Conservation (phyloP, 331 rosid species). For the Phaseolus coccineus region DNA sequence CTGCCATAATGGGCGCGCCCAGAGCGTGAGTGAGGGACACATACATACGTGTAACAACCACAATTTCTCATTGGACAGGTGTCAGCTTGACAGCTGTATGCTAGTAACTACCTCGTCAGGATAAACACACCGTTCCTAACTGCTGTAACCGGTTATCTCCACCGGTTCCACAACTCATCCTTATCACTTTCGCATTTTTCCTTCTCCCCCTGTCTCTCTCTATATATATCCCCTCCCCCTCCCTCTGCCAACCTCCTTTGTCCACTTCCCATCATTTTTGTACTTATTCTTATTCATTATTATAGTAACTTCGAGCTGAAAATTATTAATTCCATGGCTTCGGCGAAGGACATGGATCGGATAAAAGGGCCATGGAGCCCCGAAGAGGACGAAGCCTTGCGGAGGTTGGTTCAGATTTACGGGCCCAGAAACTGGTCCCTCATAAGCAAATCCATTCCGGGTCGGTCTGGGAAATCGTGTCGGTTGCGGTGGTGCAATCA, state of each 20-base stretch:
- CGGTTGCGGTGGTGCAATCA: constrained; percentile 94
- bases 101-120: constrained; percentile 67
- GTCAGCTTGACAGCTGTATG: constrained; percentile 73
- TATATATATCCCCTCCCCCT: constrained; percentile 31
- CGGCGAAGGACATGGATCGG: constrained; percentile 63
- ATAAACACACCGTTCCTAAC: constrained; percentile 57
- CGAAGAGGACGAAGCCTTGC: constrained; percentile 75
- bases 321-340: constrained; percentile 46
- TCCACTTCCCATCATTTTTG: background rate
- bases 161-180: constrained; percentile 65
- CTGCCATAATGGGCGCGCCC: constrained; percentile 23
- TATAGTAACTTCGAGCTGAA: too few species aligned
- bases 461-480: constrained; percentile 89
- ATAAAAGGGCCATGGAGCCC: constrained; percentile 95
- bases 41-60: constrained; percentile 59
- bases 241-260: background rate
- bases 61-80: constrained; percentile 56
- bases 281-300: background rate
- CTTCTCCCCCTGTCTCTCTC: background rate
- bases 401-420: constrained; percentile 62
- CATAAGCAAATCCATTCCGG: constrained; percentile 83
- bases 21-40: constrained; percentile 30
- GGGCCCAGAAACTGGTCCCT: constrained; percentile 85
- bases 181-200: constrained; percentile 35
- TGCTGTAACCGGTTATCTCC: constrained; percentile 49